phyloP scores from a whole-genome alignment of 2,329 filamentous ascomycete genomes.

The Monosporascus sp. region DNA sequence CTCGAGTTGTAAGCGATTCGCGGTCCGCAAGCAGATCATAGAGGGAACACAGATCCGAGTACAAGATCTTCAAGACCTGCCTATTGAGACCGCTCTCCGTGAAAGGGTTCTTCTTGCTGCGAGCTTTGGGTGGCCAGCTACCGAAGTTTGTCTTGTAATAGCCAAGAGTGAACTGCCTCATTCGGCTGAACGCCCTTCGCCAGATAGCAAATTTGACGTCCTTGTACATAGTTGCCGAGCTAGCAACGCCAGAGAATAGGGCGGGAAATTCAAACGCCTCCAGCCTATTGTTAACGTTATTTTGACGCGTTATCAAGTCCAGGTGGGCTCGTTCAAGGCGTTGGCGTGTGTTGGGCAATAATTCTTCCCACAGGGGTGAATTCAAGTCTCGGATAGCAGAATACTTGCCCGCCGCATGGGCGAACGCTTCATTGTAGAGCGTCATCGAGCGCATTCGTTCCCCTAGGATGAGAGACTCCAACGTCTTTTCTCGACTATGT shows the following conservation, averaged over 20 bases:
- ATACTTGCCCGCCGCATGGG: slow-evolving; percentile 85
- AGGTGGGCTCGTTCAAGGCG: slow-evolving; percentile 78
- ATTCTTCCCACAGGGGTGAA: slow-evolving; percentile 63
- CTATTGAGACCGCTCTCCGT: slow-evolving; percentile 83
- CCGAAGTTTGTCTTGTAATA: slow-evolving; percentile 59
- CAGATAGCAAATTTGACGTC: slow-evolving; percentile 79
- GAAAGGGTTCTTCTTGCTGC: slow-evolving; percentile 86
- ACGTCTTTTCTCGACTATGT: slow-evolving; percentile 77
- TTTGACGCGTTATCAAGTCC: slow-evolving; percentile 69
- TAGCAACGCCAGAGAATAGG: slow-evolving; percentile 82
- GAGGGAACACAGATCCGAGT: slow-evolving; percentile 77
- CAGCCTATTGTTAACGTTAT: slow-evolving; percentile 67
- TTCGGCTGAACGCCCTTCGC: slow-evolving; percentile 68
- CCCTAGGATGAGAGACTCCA: slow-evolving; percentile 84
- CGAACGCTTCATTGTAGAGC: slow-evolving; percentile 87
- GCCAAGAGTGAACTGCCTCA: slow-evolving; percentile 66
- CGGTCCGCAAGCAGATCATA: slow-evolving; percentile 89
- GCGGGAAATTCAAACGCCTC: slow-evolving; percentile 88
- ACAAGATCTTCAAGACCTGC: slow-evolving; percentile 73
- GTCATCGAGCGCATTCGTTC: slow-evolving; percentile 78
- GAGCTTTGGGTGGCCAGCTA: slow-evolving; percentile 86
- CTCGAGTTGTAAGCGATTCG: slow-evolving; percentile 69
- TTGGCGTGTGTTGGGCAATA: slow-evolving; percentile 68
- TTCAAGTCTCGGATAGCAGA: slow-evolving; percentile 64
- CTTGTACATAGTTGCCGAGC: slow-evolving; percentile 73